Base-by-base conservation (phyloP, 176 grass and related monocot genomes). In the Carex myosuroides region DNA sequence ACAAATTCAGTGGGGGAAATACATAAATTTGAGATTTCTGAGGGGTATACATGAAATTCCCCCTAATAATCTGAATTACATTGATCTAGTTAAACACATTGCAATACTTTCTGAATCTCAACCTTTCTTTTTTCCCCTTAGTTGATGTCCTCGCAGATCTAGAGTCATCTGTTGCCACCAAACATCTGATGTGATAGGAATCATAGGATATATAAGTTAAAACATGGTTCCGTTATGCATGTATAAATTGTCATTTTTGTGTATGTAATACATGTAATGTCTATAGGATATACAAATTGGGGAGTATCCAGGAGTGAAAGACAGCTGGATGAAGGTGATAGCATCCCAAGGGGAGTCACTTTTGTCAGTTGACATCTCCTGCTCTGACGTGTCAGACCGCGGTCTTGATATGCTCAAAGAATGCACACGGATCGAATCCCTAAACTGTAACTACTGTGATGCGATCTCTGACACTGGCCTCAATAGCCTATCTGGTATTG, bases 371-470 rank as follows among this genome's bases (percentile, higher is more conserved):
- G 97, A 99, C 60, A 84, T 99, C 59, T 94, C 93, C 89, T 95
- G 87, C 83, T 96, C 97, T 60, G 93, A 99, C 83, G 93, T 99
- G 42, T 92, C 97, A 16, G 91, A 96, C 89, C 79, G 44, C 78
- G 97, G 93, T 79, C 86, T 99, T 67, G 85, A 81, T 75, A 82
- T 89, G 70, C 88, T 99, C 3, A 95, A 94, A 84, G 83, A 91
- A 87, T 99, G 97, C 48, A 58, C 79, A 39, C 89, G 84, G 79
- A 74, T 99, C 57, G 91, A 99, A 83, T 94, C 59, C 74, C 89
- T 99, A 87, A 56, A 88, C 87, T 99, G 87, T 64, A 85, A 99
- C 81, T 99, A 92, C 50, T 99, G 97, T 89, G 97, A 99, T 46
- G 60, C 85, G 66, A 95, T 99, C 8, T 99, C 93, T 63, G 91